phyloP scores from a whole-genome alignment of 1,139 yeast species.

The Zygosaccharomyces pseudobailii region DNA sequence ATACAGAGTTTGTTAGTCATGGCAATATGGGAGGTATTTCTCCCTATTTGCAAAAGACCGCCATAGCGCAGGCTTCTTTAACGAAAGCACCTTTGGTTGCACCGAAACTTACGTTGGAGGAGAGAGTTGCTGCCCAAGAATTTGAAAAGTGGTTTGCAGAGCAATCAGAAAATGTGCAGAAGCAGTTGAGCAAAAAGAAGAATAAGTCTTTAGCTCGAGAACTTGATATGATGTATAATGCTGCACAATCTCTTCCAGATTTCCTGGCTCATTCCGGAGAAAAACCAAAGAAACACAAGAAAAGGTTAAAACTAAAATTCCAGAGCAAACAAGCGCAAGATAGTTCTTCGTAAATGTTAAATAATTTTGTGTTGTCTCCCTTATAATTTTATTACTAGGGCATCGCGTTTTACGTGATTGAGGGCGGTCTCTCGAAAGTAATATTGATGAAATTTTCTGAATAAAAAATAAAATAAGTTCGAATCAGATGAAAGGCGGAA shows the following conservation, averaged over 20 bases:
- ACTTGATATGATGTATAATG: slow-evolving; percentile 16
- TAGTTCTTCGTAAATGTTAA: not conserved
- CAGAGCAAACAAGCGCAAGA: slow-evolving; percentile 3
- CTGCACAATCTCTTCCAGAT: slow-evolving; percentile 18
- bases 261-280: slow-evolving; percentile 9
- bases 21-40: slow-evolving; percentile 20
- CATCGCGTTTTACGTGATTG: slow-evolving; percentile 5
- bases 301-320: slow-evolving; percentile 15
- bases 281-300: slow-evolving; percentile 16
- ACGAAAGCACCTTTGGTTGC: slow-evolving; percentile 1
- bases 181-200: slow-evolving; percentile 34
- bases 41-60: slow-evolving; percentile 17
- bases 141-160: slow-evolving; percentile 54
- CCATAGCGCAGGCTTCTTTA: slow-evolving; percentile 1
- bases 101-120: slow-evolving; percentile 39
- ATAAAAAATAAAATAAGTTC: not conserved
- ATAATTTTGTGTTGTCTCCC: not conserved
- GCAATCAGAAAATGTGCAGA: slow-evolving; percentile 54
- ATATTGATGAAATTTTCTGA: slow-evolving; percentile 2
- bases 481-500: not conserved
- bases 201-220: slow-evolving; percentile 8
- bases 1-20: slow-evolving; percentile 20
- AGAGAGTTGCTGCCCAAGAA: slow-evolving; percentile 48
- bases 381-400: not conserved
- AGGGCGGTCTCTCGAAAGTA: slow-evolving; percentile 4